phyloP scores from a whole-genome alignment of 2,329 filamentous ascomycete species.

The Fusarium temperatum region DNA sequence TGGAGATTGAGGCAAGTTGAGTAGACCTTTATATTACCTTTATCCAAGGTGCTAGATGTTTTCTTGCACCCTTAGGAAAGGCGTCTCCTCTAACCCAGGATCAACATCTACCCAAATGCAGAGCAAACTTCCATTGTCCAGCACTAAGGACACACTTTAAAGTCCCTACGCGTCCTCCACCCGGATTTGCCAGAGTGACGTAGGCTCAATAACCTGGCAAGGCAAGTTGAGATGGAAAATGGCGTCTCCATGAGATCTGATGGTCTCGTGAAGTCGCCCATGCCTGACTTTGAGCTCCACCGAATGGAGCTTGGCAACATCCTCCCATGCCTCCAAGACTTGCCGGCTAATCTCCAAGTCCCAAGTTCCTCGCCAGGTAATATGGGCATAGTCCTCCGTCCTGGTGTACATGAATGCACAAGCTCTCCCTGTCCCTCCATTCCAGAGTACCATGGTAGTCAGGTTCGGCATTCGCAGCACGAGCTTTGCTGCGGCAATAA shows the following conservation, averaged over 20 bases:
- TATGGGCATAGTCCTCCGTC: background rate
- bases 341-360: background rate
- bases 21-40: background rate
- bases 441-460: background rate
- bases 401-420: conserved; percentile 1
- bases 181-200: conserved; percentile 7
- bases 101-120: background rate
- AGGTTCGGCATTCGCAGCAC: background rate
- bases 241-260: conserved; percentile 18
- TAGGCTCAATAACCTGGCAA: conserved; percentile 1
- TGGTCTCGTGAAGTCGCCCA: background rate
- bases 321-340: background rate
- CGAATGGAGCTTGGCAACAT: background rate
- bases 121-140: background rate
- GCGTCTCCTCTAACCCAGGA: background rate
- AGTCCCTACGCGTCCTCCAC: background rate
- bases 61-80: background rate
- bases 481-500: background rate
- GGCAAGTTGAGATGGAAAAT: conserved; percentile 1
- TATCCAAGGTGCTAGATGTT: background rate
- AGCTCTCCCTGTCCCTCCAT: background rate
- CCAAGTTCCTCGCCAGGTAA: conserved; percentile 4
- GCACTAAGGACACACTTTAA: background rate
- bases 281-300: background rate
- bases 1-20: background rate